Conservation (phyloP, 78 protist genomes). For the Chrysochromulina tobinii region DNA sequence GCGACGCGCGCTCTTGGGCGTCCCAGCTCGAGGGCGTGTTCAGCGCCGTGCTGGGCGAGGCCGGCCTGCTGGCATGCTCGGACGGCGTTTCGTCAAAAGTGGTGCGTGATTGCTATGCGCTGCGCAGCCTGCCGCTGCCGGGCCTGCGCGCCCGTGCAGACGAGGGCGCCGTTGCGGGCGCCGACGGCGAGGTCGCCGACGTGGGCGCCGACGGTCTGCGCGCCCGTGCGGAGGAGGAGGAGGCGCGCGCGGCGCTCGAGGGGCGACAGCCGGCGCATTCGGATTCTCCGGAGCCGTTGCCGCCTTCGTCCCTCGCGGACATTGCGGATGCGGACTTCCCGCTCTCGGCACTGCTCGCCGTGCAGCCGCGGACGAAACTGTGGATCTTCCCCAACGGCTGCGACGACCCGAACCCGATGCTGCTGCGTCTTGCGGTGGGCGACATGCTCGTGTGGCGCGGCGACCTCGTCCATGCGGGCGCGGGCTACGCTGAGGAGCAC, state of each 20-base stretch:
- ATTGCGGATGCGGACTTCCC: not conserved
- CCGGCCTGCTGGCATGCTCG: not conserved
- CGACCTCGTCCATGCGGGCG: not conserved
- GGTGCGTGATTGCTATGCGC: not conserved
- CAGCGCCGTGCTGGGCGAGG: not conserved
- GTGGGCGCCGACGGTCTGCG: too few relatives aligned
- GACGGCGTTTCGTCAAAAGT: not conserved
- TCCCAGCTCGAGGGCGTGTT: not conserved
- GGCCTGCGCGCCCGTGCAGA: not conserved
- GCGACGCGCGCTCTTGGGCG: not conserved
- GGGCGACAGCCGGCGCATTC: slow-evolving; percentile 18
- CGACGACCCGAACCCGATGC: not conserved
- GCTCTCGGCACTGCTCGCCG: not conserved
- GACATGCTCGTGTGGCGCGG: not conserved
- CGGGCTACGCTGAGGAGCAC: not conserved
- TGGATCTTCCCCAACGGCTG: not conserved
- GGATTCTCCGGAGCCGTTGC: not conserved
- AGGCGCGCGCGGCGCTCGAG: not conserved
- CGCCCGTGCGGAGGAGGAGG: too few relatives aligned
- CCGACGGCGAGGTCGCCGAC: too few relatives aligned
- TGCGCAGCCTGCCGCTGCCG: not conserved
- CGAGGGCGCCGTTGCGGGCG: not conserved
- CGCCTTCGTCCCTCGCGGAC: not conserved
- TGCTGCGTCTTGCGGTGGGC: not conserved
- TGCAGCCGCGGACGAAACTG: not conserved